A percentile compares a stretch with the other conserved stretches of the same genome.
Evolutionary conservation across 139 green algal genomes (phyloP).

Genomic region (Gonium pectorale): DNA sequence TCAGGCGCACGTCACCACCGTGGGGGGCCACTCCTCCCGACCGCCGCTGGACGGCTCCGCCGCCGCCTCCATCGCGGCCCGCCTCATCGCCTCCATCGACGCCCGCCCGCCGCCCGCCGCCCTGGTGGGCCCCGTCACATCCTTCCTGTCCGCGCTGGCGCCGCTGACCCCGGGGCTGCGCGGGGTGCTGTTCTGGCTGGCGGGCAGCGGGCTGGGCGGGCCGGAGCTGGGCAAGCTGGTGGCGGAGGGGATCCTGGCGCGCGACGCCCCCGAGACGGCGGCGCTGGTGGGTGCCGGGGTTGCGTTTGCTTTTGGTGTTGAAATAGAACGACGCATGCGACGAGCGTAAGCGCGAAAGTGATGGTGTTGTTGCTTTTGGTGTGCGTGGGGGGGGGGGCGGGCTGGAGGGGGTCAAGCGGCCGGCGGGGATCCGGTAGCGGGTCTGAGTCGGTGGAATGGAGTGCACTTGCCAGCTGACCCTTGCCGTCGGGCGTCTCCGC

Average conservation of each 20-base stretch:
- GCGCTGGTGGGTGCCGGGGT: slow-evolving; percentile 32
- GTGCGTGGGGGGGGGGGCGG: neutral
- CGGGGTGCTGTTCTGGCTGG: slow-evolving; percentile 8
- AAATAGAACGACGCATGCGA: too few relatives aligned
- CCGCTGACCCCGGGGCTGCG: slow-evolving; percentile 1
- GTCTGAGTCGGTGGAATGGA: too few relatives aligned
- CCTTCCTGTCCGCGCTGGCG: slow-evolving; percentile 60
- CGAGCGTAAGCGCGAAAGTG: too few relatives aligned
- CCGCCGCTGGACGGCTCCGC: slow-evolving; percentile 58
- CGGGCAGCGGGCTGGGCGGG: neutral
- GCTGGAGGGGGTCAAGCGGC: too few relatives aligned
- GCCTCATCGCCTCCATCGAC: slow-evolving; percentile 58
- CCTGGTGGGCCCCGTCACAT: slow-evolving; percentile 54
- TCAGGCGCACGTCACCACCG: slow-evolving; percentile 51
- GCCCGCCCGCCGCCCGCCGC: slow-evolving; percentile 29
- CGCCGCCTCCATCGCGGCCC: slow-evolving; percentile 40
- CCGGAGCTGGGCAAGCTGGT: neutral
- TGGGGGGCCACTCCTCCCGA: slow-evolving; percentile 70
- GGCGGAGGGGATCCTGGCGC: slow-evolving; percentile 27
- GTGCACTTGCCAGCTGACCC: too few relatives aligned
- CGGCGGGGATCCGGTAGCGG: too few relatives aligned
- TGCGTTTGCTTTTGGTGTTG: too few relatives aligned
- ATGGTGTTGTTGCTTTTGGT: too few relatives aligned
- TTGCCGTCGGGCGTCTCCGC: too few relatives aligned
- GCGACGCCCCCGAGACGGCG: slow-evolving; percentile 37